Evolutionary conservation across 495 filamentous ascomycete genomes (phyloP).

Genomic region (Lepraria neglecta): DNA sequence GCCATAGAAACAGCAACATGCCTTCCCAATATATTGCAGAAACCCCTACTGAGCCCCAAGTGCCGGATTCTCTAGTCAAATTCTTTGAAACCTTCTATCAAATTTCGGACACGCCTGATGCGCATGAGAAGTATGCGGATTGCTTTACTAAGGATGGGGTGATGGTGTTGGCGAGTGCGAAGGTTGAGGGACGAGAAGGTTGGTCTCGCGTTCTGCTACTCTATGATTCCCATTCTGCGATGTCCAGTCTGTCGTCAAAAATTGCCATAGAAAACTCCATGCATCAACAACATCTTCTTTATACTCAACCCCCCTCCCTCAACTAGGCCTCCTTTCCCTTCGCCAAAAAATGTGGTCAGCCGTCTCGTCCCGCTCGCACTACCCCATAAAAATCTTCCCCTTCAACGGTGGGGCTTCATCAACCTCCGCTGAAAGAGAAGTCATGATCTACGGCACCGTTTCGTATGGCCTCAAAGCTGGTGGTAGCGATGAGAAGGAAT

Average conservation of each 20-base stretch:
- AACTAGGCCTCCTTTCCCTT: constrained; percentile 51
- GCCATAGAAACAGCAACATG: too few species aligned
- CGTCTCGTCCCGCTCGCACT: constrained; percentile 47
- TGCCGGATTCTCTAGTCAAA: background rate
- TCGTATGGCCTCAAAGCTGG: constrained; percentile 49
- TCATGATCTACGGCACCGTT: constrained; percentile 60
- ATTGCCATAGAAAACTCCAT: too few species aligned
- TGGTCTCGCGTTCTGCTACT: too few species aligned
- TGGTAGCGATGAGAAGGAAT: constrained; percentile 42
- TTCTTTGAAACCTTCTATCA: constrained; percentile 48
- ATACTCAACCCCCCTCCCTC: too few species aligned
- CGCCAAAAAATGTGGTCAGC: constrained; percentile 53
- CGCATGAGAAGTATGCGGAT: constrained; percentile 50
- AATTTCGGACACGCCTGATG: constrained; percentile 50
- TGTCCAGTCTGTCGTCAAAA: too few species aligned
- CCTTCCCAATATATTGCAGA: background rate
- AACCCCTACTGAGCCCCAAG: background rate
- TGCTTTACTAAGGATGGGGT: constrained; percentile 51
- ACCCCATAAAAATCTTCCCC: constrained; percentile 47
- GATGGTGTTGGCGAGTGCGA: constrained; percentile 51
- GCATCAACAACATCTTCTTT: too few species aligned
- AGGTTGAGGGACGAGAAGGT: constrained; percentile 36
- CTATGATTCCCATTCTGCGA: background rate
- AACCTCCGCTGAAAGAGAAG: constrained; percentile 29
- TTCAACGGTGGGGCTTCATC: constrained; percentile 37